phyloP scores from a whole-genome alignment of 257 asterid genomes.

The Ilex asprella region DNA sequence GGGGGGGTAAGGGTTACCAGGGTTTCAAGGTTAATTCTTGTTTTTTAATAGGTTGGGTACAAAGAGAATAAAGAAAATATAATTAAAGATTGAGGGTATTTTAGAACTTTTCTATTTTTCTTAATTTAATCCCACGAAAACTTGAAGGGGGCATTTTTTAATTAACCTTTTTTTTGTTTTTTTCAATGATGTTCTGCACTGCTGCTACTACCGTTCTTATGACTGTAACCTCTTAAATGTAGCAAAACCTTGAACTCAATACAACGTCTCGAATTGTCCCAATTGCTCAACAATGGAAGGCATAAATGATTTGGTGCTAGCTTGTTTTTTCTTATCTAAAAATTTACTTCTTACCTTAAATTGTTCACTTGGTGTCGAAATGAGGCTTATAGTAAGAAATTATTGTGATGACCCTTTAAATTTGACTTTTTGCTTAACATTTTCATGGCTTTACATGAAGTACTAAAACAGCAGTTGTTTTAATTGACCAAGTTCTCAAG shows the following conservation, averaged over 20 bases:
- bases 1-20: too few relatives aligned
- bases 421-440: neutral
- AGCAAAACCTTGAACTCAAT: too few relatives aligned
- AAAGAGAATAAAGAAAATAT: too few relatives aligned
- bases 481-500: constrained; percentile 58
- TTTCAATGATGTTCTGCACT: too few relatives aligned
- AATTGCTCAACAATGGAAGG: neutral
- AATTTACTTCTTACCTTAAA: neutral
- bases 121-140: too few relatives aligned
- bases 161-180: too few relatives aligned
- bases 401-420: neutral
- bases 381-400: neutral
- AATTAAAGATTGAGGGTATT: too few relatives aligned
- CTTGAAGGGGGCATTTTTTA: too few relatives aligned
- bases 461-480: neutral
- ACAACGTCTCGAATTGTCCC: neutral
- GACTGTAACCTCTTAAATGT: too few relatives aligned
- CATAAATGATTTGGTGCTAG: neutral
- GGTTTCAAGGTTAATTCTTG: too few relatives aligned
- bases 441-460: neutral
- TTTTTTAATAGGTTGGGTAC: too few relatives aligned
- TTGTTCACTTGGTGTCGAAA: neutral
- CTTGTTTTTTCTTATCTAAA: neutral
- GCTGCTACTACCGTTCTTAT: neutral
- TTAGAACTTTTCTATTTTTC: too few relatives aligned